phyloP scores from a whole-genome alignment of 169 alveolate species.

The Theileria annulata region DNA sequence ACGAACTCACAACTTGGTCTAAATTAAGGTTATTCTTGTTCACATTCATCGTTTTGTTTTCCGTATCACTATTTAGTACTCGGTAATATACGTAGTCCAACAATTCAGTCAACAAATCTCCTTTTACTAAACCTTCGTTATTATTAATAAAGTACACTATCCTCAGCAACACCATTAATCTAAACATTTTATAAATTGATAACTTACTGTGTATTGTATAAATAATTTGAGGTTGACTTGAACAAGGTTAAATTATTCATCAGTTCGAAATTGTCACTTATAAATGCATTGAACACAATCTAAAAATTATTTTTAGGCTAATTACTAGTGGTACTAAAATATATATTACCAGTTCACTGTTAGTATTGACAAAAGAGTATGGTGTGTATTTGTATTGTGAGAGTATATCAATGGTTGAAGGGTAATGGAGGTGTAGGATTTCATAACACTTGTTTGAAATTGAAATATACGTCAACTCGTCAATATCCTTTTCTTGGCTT shows the following conservation, averaged over 20 bases:
- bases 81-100: not conserved
- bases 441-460: slow-evolving; percentile 12
- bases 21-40: not conserved
- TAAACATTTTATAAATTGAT: not conserved
- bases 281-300: not conserved
- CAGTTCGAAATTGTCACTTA: not conserved
- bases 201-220: slow-evolving; percentile 12
- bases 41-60: too few relatives aligned
- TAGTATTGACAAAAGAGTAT: not conserved
- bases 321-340: too few relatives aligned
- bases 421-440: slow-evolving; percentile 14
- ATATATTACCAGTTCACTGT: not conserved
- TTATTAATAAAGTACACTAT: slow-evolving; percentile 4
- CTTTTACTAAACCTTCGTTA: slow-evolving; percentile 4
- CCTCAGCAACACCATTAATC: slow-evolving; percentile 10
- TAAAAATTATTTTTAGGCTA: not conserved
- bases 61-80: not conserved
- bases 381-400: slow-evolving; percentile 5
- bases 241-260: not conserved
- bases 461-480: not conserved
- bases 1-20: not conserved
- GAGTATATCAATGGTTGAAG: slow-evolving; percentile 7
- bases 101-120: not conserved
- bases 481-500: slow-evolving; percentile 4
- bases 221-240: slow-evolving; percentile 3